Evolutionary conservation across 768 basidiomycete genomes (phyloP), one percentile per base, ranked within the genome.

Genomic region (Xerocomellus amylosporus): DNA sequence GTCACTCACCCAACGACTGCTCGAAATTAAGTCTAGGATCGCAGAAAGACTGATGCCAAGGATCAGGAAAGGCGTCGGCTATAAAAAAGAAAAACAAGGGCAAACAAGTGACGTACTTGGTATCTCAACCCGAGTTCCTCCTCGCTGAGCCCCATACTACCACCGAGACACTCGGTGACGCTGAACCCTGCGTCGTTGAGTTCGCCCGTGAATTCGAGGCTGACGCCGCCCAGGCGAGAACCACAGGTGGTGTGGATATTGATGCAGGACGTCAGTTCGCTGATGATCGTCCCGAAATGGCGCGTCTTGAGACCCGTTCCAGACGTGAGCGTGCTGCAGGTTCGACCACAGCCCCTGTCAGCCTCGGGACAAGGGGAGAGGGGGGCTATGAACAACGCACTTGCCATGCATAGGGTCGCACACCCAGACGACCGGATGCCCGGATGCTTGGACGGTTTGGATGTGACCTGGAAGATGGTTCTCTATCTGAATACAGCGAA

Each of bases 401-500:
- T 98, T 97, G 75, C 95, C 96, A 63, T 98, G 96, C 96, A 98
- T 98, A 3, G 95, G 94, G 72, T 98, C 97, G 65, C 91, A 95
- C 46, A 95, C 81, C 93, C 95, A 98, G 9, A 87, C 83, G 3
- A 97, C 94, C 2, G 90, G 89, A 67, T 98, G 94, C 0, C 81
- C 83, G 2, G 92, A 87, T 46, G 73, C 58, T 65, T 89, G 85
- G 15, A 99, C 95, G 8, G 85, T 87, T 13, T 71, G 68, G 67
- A 99, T 95, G 68, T 98, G 96, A 0, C 71, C 78, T 0, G 93
- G 79, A 8, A 98, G 84, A 63, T 85, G 79, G 28, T 78, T 69
- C 50, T 85, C 85, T 58, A 97, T 83, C 91, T 93, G 59, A n/a
- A 20, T 46, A 12, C 12, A 47, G 8, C 14, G 33, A 52, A 49